Percentiles rank a stretch among this genome's conserved stretches.
phyloP scores from a whole-genome alignment of 2,329 filamentous ascomycete genomes.

The Penicillium crustosum region DNA sequence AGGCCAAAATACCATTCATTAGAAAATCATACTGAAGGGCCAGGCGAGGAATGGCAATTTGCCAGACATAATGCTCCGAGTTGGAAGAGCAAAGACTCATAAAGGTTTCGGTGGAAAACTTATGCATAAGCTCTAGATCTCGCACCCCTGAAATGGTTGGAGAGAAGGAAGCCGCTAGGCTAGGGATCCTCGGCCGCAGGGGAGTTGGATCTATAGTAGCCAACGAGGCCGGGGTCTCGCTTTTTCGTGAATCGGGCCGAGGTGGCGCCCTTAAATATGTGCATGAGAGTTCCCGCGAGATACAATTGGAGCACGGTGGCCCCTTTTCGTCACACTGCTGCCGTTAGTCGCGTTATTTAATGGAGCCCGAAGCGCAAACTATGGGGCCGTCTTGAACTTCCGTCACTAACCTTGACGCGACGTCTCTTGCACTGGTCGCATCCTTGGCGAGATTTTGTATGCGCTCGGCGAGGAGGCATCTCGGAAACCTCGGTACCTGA shows the following conservation, averaged over 20 bases:
- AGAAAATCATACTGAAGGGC: conserved; percentile 44
- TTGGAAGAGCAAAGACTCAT: conserved; percentile 40
- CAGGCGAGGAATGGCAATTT: conserved; percentile 42
- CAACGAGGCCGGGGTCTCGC: conserved; percentile 2
- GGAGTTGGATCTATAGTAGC: conserved; percentile 12
- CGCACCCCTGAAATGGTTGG: conserved; percentile 26
- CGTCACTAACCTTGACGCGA: conserved; percentile 40
- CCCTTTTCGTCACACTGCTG: conserved; percentile 42
- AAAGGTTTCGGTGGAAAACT: conserved; percentile 51
- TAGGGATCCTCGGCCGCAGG: conserved; percentile 17
- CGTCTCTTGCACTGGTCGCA: conserved; percentile 44
- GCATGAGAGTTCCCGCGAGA: conserved; percentile 37
- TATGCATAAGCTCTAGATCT: conserved; percentile 55
- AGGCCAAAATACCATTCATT: conserved; percentile 43
- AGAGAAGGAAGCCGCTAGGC: conserved; percentile 17
- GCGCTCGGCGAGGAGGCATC: conserved; percentile 42
- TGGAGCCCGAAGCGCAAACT: neutral
- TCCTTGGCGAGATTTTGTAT: conserved; percentile 46
- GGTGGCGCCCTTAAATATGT: conserved; percentile 28
- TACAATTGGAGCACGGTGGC: conserved; percentile 42
- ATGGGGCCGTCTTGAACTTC: neutral
- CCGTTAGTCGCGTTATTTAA: conserved; percentile 15
- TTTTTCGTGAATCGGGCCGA: conserved; percentile 11
- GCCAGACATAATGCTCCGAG: conserved; percentile 39
- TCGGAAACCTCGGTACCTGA: conserved; percentile 3